Conservation (phyloP, 257 asterid genomes). For the Henckelia pumila region DNA sequence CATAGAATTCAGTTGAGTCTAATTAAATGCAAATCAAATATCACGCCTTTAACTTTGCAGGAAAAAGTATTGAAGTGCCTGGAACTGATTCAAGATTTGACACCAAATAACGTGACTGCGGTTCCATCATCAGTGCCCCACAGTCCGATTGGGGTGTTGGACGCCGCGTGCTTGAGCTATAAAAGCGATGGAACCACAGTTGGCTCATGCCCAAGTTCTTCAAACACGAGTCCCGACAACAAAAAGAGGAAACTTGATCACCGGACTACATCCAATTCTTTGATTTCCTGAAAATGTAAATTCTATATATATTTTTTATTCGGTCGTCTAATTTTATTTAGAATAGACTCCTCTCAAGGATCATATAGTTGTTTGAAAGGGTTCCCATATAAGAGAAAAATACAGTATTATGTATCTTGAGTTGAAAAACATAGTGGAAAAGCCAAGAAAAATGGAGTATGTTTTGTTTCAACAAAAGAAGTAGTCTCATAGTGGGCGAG, state of each 20-base stretch:
- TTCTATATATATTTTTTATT: conserved; percentile 1
- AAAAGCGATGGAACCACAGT: conserved; percentile 47
- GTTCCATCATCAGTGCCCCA: conserved; percentile 32
- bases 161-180: conserved; percentile 58
- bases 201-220: conserved; percentile 45
- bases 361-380: not conserved
- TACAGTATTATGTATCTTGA: not conserved
- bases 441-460: not conserved
- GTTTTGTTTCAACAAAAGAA: no score
- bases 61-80: conserved; percentile 58
- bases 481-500: no score
- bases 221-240: conserved; percentile 37
- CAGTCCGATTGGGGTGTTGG: conserved; percentile 70
- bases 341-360: not conserved
- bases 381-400: not conserved
- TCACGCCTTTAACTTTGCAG: conserved; percentile 56
- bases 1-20: no score
- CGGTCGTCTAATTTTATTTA: conserved; percentile 12
- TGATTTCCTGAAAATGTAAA: conserved; percentile 17
- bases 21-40: no score
- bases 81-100: conserved; percentile 53
- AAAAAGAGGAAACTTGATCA: conserved; percentile 67
- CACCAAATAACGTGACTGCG: conserved; percentile 33
- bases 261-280: conserved; percentile 19
- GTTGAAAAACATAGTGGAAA: not conserved